Evolutionary conservation across 345 rosid species (phyloP), one percentile per base, ranked within the genome.

Genomic region (Populus euphratica): DNA sequence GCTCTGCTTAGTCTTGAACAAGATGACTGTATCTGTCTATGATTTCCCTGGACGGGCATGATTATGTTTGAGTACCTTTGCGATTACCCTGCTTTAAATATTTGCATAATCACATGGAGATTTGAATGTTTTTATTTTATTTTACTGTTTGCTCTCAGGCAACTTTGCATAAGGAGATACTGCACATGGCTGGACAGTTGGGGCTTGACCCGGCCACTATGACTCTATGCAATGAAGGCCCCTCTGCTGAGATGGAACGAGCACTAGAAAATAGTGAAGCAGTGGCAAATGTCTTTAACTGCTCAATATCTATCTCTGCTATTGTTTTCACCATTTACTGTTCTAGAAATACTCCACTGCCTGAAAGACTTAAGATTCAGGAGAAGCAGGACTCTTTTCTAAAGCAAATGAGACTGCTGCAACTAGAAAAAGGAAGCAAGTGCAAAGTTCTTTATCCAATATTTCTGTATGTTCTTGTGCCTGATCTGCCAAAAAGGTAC

Each of bases 121-220:
- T 73, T 18, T 36, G 23, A 69, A 52, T 63, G 31, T 65, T 25
- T 70, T 47, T 56, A 36, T 13, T 61, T 5, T 21, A 1, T n/a
- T 62, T 41, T 8, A 21, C 49, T 61, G 31, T 61, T 65, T 80
- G 25, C 68, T 80, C 79, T 44, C 83, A 96, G 99, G 98, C 99
- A 31, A 92, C 98, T 76, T 89, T 94, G 88, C 97, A 91, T 75
- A 87, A 89, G 83, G 87, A 88, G 83, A 79, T 93, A 56, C 91
- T 96, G 61, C 83, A 90, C 87, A 96, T 94, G 98, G 98, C 99
- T 83, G 97, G 99, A 50, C 99, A 96, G 76, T 78, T 94, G 87
- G 98, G 98, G 27, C 94, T 96, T 73, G 91, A 92, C 80, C 98
- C 98, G 79, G 91, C 98, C 50, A 89, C 93, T 1, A 94, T 92